These are phyloP conservation scores for Eucommia ulmoides DNA, from an alignment of 257 asterid species.

Conservation along the genomic window DNA sequence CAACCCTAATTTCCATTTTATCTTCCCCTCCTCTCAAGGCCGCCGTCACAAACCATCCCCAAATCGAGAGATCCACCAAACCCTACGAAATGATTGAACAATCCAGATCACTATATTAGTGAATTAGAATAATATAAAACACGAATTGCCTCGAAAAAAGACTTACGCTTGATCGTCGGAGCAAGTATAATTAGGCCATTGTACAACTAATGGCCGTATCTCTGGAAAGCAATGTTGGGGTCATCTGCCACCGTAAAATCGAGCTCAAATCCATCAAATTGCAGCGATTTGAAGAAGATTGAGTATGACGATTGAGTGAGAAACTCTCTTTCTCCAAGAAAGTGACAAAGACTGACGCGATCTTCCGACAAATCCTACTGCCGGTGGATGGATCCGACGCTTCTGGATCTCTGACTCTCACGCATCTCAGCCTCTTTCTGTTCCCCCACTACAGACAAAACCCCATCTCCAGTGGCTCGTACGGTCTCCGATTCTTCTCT, in stretches of 20 bases:
- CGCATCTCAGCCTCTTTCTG: too few relatives aligned
- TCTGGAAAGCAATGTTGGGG: constrained; percentile 49
- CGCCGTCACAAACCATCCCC: constrained; percentile 58
- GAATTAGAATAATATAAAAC: background rate
- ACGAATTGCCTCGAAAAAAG: background rate
- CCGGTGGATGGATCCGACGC: too few relatives aligned
- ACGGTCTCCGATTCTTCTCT: too few relatives aligned
- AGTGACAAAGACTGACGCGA: too few relatives aligned
- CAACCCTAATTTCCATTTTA: too few relatives aligned
- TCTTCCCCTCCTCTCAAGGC: too few relatives aligned
- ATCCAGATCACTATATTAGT: constrained; percentile 2
- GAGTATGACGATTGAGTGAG: constrained; percentile 70
- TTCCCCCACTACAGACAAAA: too few relatives aligned
- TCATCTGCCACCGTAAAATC: constrained; percentile 75
- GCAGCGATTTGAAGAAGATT: constrained; percentile 43
- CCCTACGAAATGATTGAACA: constrained; percentile 23
- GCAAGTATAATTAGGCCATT: constrained; percentile 55
- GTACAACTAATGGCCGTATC: constrained; percentile 62
- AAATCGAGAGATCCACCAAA: constrained; percentile 72
- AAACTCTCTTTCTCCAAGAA: too few relatives aligned
- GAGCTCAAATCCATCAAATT: constrained; percentile 49
- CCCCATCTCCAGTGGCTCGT: too few relatives aligned
- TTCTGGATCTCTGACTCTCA: too few relatives aligned
- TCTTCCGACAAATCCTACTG: too few relatives aligned
- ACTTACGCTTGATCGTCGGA: constrained; percentile 54